phyloP scores from a whole-genome alignment of 1,139 yeast genomes.

The Nakaseomyces sp. region DNA sequence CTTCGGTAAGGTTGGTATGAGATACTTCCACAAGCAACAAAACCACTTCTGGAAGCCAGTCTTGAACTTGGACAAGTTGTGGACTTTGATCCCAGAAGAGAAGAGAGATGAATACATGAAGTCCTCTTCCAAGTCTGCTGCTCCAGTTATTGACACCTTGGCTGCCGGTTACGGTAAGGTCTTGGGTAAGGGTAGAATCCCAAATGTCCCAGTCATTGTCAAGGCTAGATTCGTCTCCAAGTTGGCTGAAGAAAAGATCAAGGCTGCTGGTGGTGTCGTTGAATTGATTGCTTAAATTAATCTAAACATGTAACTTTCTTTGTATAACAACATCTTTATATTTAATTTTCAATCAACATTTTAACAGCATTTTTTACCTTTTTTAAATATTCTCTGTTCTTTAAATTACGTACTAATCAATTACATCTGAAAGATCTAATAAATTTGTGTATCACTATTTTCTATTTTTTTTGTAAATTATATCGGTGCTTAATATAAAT shows the following conservation, averaged over 20 bases:
- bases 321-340: constrained; percentile 5
- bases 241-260: constrained; percentile 99
- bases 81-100: constrained; percentile 93
- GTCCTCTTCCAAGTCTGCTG: constrained; percentile 78
- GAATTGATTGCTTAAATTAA: constrained; percentile 86
- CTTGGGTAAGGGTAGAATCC: constrained; percentile 98
- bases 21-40: constrained; percentile 98
- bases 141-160: constrained; percentile 98
- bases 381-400: not conserved
- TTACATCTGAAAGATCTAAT: too few species aligned
- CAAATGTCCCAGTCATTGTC: constrained; percentile 97
- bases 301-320: constrained; percentile 2
- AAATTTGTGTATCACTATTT: too few species aligned
- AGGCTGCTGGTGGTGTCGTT: constrained; percentile 99
- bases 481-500: too few species aligned
- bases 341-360: constrained; percentile 5
- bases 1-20: constrained; percentile 99
- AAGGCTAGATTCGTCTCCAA: constrained; percentile 98
- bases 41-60: constrained; percentile 98
- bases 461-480: too few species aligned
- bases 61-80: constrained; percentile 96
- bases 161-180: constrained; percentile 99
- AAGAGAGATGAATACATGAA: constrained; percentile 92
- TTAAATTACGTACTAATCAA: not conserved
- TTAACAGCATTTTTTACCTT: constrained; percentile 1